Evolutionary conservation across 176 grass and related monocot genomes (phyloP).

Genomic region (Calamus simplicifolius): DNA sequence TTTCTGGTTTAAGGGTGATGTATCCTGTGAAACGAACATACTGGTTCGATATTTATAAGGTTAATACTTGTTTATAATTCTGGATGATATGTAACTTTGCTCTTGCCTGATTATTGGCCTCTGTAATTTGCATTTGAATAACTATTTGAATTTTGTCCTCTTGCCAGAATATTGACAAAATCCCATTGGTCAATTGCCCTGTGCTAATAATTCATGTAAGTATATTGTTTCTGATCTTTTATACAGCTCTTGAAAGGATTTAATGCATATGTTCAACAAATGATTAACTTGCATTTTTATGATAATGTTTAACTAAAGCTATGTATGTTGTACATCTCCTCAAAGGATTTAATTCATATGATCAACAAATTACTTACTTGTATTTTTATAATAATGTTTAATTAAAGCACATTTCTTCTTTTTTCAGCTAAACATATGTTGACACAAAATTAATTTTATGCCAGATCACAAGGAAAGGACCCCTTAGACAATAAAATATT

Average conservation of each 20-base stretch:
- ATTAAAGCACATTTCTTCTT: too few species aligned
- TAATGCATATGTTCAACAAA: too few species aligned
- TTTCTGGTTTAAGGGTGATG: conserved; percentile 89
- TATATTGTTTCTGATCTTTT: conserved; percentile 25
- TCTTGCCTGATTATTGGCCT: too few species aligned
- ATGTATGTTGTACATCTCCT: conserved; percentile 3
- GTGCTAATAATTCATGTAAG: conserved; percentile 96
- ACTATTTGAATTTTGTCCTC: neutral
- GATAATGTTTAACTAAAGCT: neutral
- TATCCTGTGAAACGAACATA: conserved; percentile 89
- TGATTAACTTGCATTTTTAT: neutral
- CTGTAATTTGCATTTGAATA: too few species aligned
- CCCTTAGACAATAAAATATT: too few species aligned
- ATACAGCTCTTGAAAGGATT: neutral
- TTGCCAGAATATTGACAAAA: conserved; percentile 91
- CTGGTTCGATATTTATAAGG: conserved; percentile 99
- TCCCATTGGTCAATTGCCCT: conserved; percentile 69
- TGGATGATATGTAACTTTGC: neutral
- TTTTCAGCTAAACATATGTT: too few species aligned
- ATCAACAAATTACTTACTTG: too few species aligned
- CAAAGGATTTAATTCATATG: too few species aligned
- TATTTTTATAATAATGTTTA: too few species aligned
- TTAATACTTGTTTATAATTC: conserved; percentile 29
- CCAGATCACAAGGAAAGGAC: too few species aligned
- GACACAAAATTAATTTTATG: too few species aligned